A percentile compares a stretch with the other conserved stretches of the same genome.
Conservation (phyloP, 257 asterid genomes). For the Gentiana dahurica region DNA sequence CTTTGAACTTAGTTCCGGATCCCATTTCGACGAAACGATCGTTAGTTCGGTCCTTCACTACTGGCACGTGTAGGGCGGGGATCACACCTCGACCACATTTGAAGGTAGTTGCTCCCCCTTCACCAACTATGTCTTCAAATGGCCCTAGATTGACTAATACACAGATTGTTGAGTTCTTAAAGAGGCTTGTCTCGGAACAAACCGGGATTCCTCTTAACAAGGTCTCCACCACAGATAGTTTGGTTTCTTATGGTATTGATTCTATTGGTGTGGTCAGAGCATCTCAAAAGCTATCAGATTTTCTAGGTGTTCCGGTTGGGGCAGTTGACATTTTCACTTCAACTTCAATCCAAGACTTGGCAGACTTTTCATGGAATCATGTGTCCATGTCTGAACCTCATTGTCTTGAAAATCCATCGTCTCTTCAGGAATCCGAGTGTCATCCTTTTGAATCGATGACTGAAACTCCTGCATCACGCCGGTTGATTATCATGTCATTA, state of each 20-base stretch:
- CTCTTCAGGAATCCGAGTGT: conserved; percentile 26
- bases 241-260: conserved; percentile 68
- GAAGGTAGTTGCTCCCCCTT: conserved; percentile 11
- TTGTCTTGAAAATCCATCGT: conserved; percentile 10
- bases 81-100: conserved; percentile 51
- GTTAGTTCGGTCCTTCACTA: conserved; percentile 51
- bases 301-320: conserved; percentile 72
- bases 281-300: conserved; percentile 83
- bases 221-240: conserved; percentile 53
- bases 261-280: conserved; percentile 95
- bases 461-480: conserved; percentile 38
- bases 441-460: conserved; percentile 24
- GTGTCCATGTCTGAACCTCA: conserved; percentile 46
- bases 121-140: conserved; percentile 16
- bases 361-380: conserved; percentile 53
- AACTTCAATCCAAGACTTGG: conserved; percentile 69
- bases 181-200: conserved; percentile 56
- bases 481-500: conserved; percentile 25
- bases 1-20: conserved; percentile 47
- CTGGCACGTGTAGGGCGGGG: conserved; percentile 72
- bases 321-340: conserved; percentile 89
- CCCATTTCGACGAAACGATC: conserved; percentile 28
- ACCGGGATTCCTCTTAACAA: conserved; percentile 44
- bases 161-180: conserved; percentile 48
- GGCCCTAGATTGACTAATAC: conserved; percentile 24